Base-by-base conservation (phyloP, 495 filamentous ascomycete species). In the Aspergillus indologenus region DNA sequence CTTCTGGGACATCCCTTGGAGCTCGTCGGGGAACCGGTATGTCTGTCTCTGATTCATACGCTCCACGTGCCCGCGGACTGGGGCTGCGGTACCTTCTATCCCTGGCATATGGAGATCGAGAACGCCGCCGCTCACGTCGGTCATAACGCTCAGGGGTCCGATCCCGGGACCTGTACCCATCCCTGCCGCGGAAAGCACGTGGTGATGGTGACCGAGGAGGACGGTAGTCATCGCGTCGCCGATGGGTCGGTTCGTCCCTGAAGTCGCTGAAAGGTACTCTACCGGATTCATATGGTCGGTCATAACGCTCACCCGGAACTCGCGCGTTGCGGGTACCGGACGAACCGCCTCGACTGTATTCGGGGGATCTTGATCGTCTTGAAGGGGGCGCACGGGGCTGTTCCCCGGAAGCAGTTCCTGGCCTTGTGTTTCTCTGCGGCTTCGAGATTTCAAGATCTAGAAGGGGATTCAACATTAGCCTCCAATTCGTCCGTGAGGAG, bases 361-460 rank as follows among this genome's bases (percentile, higher is more conserved):
- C 89, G 24, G 89, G 88, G n/a, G 89, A 90, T 40, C 87, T 79
- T 26, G 88, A 89, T 56, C 87, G 83, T 60, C 76, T 73, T 21
- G 73, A 65, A n/a, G 69, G 75, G 40, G 67, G 68, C 45, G 71
- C 71, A 56, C 73, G 74, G 56, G 65, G 60, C 49, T 72, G 45
- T 53, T 77, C 79, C 57, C 75, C 66, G 40, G 75, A 65, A 58
- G 68, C 67, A 24, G 71, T 67, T 20, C 70, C 72, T 20, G 78
- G 76, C 34, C 86, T 81, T 17, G 85, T 88, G 59, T 88, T 91
- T 69, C 89, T 87, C 68, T 97, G 91, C 2, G 87, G 85, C 53
- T 93, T 95, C 1, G 92, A 96, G 42, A 97, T 86, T 70, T 98
- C 94, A 44, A 98, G 87, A 71, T 98, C 94, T 96, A 65, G 26